Percentiles rank a stretch among this genome's conserved stretches.
These are phyloP conservation scores for Isoetes engelmannii DNA, from an alignment of 83 land plant species.

Conservation along the genomic window DNA sequence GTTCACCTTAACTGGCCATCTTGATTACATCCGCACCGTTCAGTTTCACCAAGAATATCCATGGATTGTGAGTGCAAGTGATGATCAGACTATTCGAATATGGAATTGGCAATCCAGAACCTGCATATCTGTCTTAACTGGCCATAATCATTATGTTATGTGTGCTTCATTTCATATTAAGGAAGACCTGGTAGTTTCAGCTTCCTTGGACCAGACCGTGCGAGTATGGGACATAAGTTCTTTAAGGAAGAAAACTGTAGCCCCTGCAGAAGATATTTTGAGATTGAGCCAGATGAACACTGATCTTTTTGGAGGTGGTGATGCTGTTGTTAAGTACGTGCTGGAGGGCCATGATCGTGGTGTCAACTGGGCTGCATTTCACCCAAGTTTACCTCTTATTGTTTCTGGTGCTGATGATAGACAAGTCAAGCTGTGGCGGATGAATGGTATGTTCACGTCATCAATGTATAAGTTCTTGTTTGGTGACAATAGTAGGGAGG, in stretches of 20 bases:
- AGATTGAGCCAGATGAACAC: slow-evolving; percentile 58
- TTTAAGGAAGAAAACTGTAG: slow-evolving; percentile 47
- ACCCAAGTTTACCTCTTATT: slow-evolving; percentile 60
- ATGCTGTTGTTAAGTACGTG: slow-evolving; percentile 77
- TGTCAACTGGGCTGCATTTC: slow-evolving; percentile 73
- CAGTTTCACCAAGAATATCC: slow-evolving; percentile 65
- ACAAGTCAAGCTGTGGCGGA: slow-evolving; percentile 74
- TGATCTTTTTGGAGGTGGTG: slow-evolving; percentile 72
- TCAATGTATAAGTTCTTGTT: not conserved
- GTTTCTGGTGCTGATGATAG: slow-evolving; percentile 77
- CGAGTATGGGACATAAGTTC: slow-evolving; percentile 71
- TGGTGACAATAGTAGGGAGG: not conserved
- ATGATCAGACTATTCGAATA: slow-evolving; percentile 68
- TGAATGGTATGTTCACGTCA: slow-evolving; percentile 47
- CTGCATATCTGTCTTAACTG: slow-evolving; percentile 61
- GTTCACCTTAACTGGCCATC: slow-evolving; percentile 60
- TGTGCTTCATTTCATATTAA: slow-evolving; percentile 71
- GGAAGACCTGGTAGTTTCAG: slow-evolving; percentile 65
- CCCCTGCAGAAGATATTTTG: slow-evolving; percentile 61
- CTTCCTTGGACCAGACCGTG: slow-evolving; percentile 67
- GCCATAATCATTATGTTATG: slow-evolving; percentile 78
- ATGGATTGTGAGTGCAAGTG: slow-evolving; percentile 81
- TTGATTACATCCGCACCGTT: slow-evolving; percentile 67
- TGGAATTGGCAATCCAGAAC: slow-evolving; percentile 80
- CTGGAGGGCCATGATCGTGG: slow-evolving; percentile 74